These are phyloP conservation scores for Phyllosticta ampelicida DNA, from an alignment of 2,329 filamentous ascomycete genomes.

Conservation along the genomic window DNA sequence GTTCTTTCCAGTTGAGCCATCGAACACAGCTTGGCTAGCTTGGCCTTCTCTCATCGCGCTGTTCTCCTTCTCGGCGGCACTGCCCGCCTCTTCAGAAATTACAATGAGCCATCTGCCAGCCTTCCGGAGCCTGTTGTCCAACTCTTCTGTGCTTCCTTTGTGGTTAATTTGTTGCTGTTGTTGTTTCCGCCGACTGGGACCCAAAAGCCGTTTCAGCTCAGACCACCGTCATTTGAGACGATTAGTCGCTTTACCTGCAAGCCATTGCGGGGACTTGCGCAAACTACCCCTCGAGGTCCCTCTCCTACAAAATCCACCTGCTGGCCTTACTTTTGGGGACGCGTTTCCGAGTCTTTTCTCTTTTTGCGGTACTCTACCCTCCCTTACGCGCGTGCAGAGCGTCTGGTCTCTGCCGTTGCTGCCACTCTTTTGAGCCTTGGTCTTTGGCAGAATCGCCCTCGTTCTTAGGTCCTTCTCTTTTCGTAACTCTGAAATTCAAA, in stretches of 20 bases:
- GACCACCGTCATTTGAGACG: constrained; percentile 6
- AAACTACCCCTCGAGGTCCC: not conserved
- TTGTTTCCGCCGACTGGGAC: not conserved
- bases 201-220: constrained; percentile 7
- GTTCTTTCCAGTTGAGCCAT: not conserved
- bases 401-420: constrained; percentile 2
- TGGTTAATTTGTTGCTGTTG: not conserved
- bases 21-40: not conserved
- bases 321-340: not conserved
- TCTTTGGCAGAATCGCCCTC: not conserved
- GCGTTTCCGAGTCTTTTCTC: constrained; percentile 3
- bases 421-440: constrained; percentile 2
- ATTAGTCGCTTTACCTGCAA: constrained; percentile 1
- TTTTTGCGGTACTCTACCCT: not conserved
- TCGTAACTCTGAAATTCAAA: constrained; percentile 1
- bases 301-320: constrained; percentile 8
- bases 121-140: not conserved
- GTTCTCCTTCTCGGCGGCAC: not conserved
- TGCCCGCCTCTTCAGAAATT: not conserved
- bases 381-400: constrained; percentile 1
- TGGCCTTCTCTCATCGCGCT: not conserved
- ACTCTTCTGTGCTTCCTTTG: not conserved
- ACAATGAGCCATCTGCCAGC: not conserved
- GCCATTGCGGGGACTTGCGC: constrained; percentile 1
- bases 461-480: not conserved